These are phyloP conservation scores for Nidularia pulvinata DNA, from an alignment of 768 basidiomycete species.

Conservation along the genomic window DNA sequence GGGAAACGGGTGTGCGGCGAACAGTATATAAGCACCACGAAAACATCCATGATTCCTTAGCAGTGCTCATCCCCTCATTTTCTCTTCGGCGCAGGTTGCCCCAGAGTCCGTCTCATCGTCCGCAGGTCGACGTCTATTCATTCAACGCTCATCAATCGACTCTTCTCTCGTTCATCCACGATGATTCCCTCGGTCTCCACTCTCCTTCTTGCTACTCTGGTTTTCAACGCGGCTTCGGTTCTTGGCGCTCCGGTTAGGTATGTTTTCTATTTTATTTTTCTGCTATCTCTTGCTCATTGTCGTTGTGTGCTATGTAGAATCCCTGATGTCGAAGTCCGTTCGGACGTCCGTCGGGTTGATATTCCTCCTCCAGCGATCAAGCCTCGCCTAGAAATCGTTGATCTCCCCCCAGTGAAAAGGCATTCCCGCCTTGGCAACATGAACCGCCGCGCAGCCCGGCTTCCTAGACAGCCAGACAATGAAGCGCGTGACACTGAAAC, in stretches of 20 bases:
- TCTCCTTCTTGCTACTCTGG: conserved; percentile 33
- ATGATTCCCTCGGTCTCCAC: conserved; percentile 38
- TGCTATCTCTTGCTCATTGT: not conserved
- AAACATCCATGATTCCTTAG: conserved; percentile 25
- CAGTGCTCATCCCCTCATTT: conserved; percentile 39
- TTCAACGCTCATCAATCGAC: conserved; percentile 14
- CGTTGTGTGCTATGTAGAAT: conserved; percentile 14
- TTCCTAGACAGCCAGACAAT: conserved; percentile 15
- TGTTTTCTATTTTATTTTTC: conserved; percentile 1
- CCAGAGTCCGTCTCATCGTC: conserved; percentile 35
- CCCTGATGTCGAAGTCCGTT: conserved; percentile 15
- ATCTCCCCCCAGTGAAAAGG: conserved; percentile 17
- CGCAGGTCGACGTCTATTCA: conserved; percentile 34
- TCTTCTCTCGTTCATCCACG: conserved; percentile 21
- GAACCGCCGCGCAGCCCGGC: conserved; percentile 23
- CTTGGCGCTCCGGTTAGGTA: conserved; percentile 39
- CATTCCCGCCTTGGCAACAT: conserved; percentile 11
- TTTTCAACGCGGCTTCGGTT: conserved; percentile 31
- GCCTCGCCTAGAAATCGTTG: conserved; percentile 21
- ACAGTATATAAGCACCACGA: conserved; percentile 26
- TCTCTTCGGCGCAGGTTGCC: conserved; percentile 46
- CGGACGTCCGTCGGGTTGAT: conserved; percentile 20
- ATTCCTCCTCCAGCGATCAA: conserved; percentile 7
- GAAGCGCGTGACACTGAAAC: conserved; percentile 21
- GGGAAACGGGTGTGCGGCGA: conserved; percentile 13